A percentile compares a stretch with the other conserved stretches of the same genome.
Evolutionary conservation across 2,329 filamentous ascomycete genomes (phyloP).

Genomic region (Metarhizium robertsii): DNA sequence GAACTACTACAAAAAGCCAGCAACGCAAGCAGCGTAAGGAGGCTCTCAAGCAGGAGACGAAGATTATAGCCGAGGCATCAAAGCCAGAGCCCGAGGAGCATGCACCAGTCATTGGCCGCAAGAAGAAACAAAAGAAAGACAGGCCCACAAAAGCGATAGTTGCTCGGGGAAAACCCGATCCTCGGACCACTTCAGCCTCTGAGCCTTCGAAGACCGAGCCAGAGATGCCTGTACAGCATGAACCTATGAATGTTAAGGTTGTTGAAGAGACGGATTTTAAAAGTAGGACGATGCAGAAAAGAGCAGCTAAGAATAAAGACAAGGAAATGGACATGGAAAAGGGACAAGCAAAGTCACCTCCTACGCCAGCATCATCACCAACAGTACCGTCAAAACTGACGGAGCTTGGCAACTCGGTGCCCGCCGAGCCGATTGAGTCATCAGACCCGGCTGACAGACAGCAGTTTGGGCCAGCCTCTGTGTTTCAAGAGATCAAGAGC

Average conservation of each 20-base stretch:
- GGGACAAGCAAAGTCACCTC: slow-evolving; percentile 3
- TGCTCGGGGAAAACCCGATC: slow-evolving; percentile 5
- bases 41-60: slow-evolving; percentile 53
- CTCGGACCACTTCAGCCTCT: background rate
- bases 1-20: slow-evolving; percentile 67
- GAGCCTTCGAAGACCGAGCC: background rate
- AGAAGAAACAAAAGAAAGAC: slow-evolving; percentile 80
- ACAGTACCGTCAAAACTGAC: slow-evolving; percentile 2
- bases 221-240: background rate
- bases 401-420: slow-evolving; percentile 10
- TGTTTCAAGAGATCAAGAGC: slow-evolving; percentile 26
- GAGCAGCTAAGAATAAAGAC: slow-evolving; percentile 19
- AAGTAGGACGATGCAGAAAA: slow-evolving; percentile 22
- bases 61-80: slow-evolving; percentile 39
- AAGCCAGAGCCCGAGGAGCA: slow-evolving; percentile 47
- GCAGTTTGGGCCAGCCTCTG: slow-evolving; percentile 21
- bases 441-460: slow-evolving; percentile 18
- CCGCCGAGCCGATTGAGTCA: slow-evolving; percentile 9
- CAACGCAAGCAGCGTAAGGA: slow-evolving; percentile 69
- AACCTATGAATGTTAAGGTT: slow-evolving; percentile 4
- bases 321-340: slow-evolving; percentile 11
- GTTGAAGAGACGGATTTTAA: slow-evolving; percentile 13
- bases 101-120: slow-evolving; percentile 67
- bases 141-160: slow-evolving; percentile 28
- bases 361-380: slow-evolving; percentile 4